Evolutionary conservation across 1,284 basidiomycete species (phyloP).

Genomic region (Cutaneotrichosporon sp.): DNA sequence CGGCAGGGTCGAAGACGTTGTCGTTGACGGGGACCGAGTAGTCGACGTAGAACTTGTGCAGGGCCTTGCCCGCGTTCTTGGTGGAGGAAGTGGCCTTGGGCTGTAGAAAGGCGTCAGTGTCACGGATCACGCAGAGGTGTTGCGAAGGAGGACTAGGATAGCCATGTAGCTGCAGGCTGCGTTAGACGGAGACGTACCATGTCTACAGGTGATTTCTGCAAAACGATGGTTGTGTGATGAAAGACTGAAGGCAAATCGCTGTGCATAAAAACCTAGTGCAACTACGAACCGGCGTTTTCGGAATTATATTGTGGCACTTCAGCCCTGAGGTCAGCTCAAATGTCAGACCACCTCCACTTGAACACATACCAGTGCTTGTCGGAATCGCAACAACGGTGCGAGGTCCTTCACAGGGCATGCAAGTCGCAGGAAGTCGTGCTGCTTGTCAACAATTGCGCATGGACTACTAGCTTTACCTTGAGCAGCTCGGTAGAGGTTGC

Average conservation of each 20-base stretch:
- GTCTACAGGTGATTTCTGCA: constrained; percentile 31
- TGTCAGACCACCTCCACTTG: too few relatives aligned
- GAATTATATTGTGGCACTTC: not conserved
- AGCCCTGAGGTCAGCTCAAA: not conserved
- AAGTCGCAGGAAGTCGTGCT: constrained; percentile 47
- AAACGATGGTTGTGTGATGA: constrained; percentile 17
- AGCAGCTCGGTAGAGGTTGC: constrained; percentile 91
- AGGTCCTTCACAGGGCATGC: constrained; percentile 42
- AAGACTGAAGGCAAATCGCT: constrained; percentile 20
- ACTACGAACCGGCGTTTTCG: not conserved
- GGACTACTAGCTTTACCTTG: constrained; percentile 62
- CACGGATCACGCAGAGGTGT: not conserved
- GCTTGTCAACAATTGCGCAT: not conserved
- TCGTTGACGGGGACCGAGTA: constrained; percentile 89
- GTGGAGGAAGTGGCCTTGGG: constrained; percentile 49
- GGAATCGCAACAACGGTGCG: constrained; percentile 43
- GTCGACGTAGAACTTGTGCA: constrained; percentile 90
- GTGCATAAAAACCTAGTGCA: too few relatives aligned
- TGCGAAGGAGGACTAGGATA: not conserved
- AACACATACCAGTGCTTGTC: constrained; percentile 35
- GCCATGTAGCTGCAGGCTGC: not conserved
- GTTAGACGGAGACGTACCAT: constrained; percentile 21
- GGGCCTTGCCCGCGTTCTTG: constrained; percentile 63
- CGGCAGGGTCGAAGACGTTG: constrained; percentile 86
- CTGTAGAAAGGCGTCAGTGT: constrained; percentile 23